Base-by-base conservation (phyloP, 2,329 filamentous ascomycete species). In the Colletotrichum orchidophilum region DNA sequence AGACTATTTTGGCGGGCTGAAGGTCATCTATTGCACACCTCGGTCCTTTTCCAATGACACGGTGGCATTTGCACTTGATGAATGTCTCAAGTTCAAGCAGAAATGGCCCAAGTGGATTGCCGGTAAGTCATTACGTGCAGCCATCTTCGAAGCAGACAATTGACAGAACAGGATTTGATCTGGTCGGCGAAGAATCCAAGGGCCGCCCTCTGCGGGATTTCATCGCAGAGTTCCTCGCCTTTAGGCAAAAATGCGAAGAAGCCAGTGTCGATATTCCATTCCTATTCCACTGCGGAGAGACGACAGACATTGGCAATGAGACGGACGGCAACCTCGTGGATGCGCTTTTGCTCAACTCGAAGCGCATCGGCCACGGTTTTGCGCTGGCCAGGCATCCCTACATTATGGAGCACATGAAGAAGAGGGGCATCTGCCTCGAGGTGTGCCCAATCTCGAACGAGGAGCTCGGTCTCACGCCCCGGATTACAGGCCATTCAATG, bases 381-480 rank as follows among this genome's bases (percentile, higher is more conserved):
- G 89, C 92, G 0, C 81, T 94, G 4, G 84, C 91, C 15, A 87
- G 90, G 67, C 92, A 94, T 77, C 90, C 90, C 0, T 82, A 88
- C 46, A 81, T 94, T n/a, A 88, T 94, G 80, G 82, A 90, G 73
- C 82, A 87, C 60, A 93, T 94, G 87, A 90, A 88, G 79, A 80
- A 84, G 69, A 83, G 84, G n/a, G 84, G 85, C 11, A 87, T 94
- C 39, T 93, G 92, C 74, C 84, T 95, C n/a, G 93, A 95, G 81
- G 82, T 93, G 1, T 94, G 93, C 75, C 93, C 92, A 0, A 94
- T 94, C 60, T 94, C 92, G 1, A 95, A 94, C 76, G 93, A 95
- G 82, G 84, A 94, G 0, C 81, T 94, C 21, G 92, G 93, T 39
- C 84, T 95, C 21, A 93, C 91, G 61, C 87, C 90, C 9, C 86